Evolutionary conservation across 2,329 filamentous ascomycete genomes (phyloP).

Genomic region (Colletotrichum lupini): DNA sequence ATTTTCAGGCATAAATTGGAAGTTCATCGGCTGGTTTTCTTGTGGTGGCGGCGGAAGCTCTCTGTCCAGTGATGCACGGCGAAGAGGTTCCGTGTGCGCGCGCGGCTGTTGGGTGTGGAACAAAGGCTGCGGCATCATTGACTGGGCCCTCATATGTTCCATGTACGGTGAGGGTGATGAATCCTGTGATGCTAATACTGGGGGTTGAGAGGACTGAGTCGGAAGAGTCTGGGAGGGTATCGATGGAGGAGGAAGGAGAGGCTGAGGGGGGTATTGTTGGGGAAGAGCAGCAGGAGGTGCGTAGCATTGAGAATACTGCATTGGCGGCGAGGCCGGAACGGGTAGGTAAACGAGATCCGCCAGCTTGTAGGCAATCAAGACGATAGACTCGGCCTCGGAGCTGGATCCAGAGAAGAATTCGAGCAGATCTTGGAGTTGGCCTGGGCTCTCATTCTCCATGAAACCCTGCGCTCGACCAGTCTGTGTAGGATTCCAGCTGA

Average conservation of each 20-base stretch:
- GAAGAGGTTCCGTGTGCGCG: slow-evolving; percentile 28
- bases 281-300: slow-evolving; percentile 33
- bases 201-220: slow-evolving; percentile 33
- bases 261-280: slow-evolving; percentile 34
- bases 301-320: slow-evolving; percentile 36
- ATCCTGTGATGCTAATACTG: slow-evolving; percentile 34
- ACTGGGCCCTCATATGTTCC: slow-evolving; percentile 34
- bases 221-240: slow-evolving; percentile 36
- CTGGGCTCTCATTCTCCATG: slow-evolving; percentile 70
- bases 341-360: slow-evolving; percentile 56
- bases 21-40: slow-evolving; percentile 49
- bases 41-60: slow-evolving; percentile 36
- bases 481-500: slow-evolving; percentile 69
- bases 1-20: slow-evolving; percentile 53
- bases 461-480: slow-evolving; percentile 68
- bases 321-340: slow-evolving; percentile 35
- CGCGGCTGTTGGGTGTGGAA: slow-evolving; percentile 32
- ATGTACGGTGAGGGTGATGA: slow-evolving; percentile 26
- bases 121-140: slow-evolving; percentile 34
- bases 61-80: slow-evolving; percentile 34
- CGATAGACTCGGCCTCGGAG: slow-evolving; percentile 67
- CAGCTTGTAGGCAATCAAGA: slow-evolving; percentile 68
- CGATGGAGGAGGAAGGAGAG: slow-evolving; percentile 35
- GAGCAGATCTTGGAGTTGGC: slow-evolving; percentile 72
- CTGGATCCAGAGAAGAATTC: slow-evolving; percentile 72